Evolutionary conservation across 2,329 filamentous ascomycete genomes (phyloP), one percentile per base, ranked within the genome.

Genomic region (Penicillium sp.): DNA sequence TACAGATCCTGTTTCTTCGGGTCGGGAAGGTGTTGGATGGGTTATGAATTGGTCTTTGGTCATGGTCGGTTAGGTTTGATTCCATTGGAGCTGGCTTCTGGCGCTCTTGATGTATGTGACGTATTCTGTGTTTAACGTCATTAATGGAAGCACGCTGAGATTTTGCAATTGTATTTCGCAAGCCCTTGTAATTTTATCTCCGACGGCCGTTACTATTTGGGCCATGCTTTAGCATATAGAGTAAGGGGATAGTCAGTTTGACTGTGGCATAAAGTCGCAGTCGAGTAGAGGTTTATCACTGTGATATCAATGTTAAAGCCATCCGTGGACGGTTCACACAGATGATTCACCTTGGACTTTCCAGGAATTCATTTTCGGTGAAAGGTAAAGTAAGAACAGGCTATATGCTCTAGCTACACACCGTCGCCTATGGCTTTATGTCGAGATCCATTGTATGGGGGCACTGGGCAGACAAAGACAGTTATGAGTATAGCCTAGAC

Each of bases 101-200:
- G 8, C 23, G 15, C 10, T n/a, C 2, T 27, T 27, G 13, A 43
- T n/a, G 6, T 12, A 6, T 10, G 4, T n/a, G 13, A n/a, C 23
- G 15, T 10, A 9, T n/a, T n/a, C n/a, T n/a, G 15, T 12, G 23
- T 17, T 42, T 1, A 23, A 25, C 25, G 21, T 2, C 1, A n/a
- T n/a, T 1, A n/a, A n/a, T 10, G 4, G 2, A n/a, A 27, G 9
- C 4, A n/a, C 27, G 5, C n/a, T n/a, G 2, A 10, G n/a, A n/a
- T 10, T 19, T n/a, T 10, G 15, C 9, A 43, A 27, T 4, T 3
- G 19, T 12, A 40, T 17, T 19, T 21, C 17, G 1, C 3, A 19
- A 12, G 19, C 12, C 19, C 4, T 21, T n/a, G 5, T 0, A 12
- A 40, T 40, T 4, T 21, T 12, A 23, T 15, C 19, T 12, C 37